Percentiles rank a stretch among this genome's conserved stretches.
These are phyloP conservation scores for Suhomyces anneliseae DNA, from an alignment of 1,139 yeast species.

Conservation along the genomic window DNA sequence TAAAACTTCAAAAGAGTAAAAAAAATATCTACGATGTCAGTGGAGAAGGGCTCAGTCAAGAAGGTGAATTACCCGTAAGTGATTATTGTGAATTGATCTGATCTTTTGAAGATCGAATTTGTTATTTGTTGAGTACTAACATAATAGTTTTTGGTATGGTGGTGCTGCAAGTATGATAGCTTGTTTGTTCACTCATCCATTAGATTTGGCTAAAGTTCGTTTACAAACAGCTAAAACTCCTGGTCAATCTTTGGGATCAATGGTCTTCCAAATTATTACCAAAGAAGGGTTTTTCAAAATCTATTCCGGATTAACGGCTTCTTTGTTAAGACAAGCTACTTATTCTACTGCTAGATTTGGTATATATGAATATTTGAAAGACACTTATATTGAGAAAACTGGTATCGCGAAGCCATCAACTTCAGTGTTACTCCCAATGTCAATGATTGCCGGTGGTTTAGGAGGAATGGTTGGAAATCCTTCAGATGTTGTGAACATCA, in stretches of 20 bases:
- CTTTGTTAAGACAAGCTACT: constrained; percentile 81
- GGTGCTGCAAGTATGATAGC: constrained; percentile 71
- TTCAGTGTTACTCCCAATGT: constrained; percentile 61
- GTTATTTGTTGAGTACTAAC: constrained; percentile 13
- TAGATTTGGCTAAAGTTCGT: constrained; percentile 82
- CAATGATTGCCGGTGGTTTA: constrained; percentile 79
- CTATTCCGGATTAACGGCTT: constrained; percentile 80
- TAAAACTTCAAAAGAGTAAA: background rate
- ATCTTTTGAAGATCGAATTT: background rate
- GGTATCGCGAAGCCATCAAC: constrained; percentile 38
- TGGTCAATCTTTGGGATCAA: constrained; percentile 59
- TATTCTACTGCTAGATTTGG: constrained; percentile 88
- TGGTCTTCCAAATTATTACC: constrained; percentile 59
- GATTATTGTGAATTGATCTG: background rate
- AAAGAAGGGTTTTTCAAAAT: constrained; percentile 69
- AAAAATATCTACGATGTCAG: constrained; percentile 2
- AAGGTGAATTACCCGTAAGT: constrained; percentile 19
- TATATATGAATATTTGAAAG: constrained; percentile 74
- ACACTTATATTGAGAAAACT: constrained; percentile 40
- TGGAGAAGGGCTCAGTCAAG: constrained; percentile 6
- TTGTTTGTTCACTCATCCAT: constrained; percentile 65
- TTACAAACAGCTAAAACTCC: constrained; percentile 71
- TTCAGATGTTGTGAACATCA: constrained; percentile 80
- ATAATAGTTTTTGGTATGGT: constrained; percentile 47
- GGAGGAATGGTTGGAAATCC: constrained; percentile 91